Conservation (phyloP, 169 alveolate genomes). For the Perkinsus chesapeaki region DNA sequence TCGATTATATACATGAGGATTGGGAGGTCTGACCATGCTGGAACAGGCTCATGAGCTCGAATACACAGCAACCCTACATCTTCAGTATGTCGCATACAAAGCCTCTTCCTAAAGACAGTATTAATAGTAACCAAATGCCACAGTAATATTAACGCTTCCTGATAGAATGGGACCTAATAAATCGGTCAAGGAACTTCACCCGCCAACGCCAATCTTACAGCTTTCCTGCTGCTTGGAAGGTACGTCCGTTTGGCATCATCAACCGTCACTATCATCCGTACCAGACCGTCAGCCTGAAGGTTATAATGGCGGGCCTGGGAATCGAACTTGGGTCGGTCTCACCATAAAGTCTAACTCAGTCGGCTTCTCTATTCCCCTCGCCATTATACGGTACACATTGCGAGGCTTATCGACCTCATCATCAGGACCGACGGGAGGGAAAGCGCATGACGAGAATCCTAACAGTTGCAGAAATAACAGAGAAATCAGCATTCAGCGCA, state of each 20-base stretch:
- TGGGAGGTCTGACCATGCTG: no score
- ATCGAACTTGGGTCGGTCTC: not conserved
- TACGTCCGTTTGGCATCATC: not conserved
- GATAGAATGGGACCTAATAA: not conserved
- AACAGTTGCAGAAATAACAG: no score
- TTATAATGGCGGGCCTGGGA: not conserved
- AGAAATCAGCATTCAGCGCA: no score
- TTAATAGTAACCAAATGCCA: conserved; percentile 4
- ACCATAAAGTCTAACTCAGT: not conserved
- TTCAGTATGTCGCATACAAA: not conserved
- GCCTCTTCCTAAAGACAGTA: not conserved
- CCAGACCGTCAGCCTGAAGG: not conserved
- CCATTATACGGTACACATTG: not conserved
- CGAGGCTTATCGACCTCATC: not conserved
- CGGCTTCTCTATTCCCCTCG: not conserved
- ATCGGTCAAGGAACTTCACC: not conserved
- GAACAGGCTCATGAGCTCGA: no score
- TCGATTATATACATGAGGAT: no score
- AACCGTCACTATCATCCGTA: not conserved
- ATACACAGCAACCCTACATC: no score
- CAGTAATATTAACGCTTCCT: not conserved
- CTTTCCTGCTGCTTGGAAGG: not conserved
- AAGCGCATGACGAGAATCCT: not conserved
- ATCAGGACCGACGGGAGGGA: not conserved
- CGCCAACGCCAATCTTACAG: no score